Base-by-base conservation (phyloP, 225 moss, liverwort and hornwort genomes). In the Polytrichum commune region DNA sequence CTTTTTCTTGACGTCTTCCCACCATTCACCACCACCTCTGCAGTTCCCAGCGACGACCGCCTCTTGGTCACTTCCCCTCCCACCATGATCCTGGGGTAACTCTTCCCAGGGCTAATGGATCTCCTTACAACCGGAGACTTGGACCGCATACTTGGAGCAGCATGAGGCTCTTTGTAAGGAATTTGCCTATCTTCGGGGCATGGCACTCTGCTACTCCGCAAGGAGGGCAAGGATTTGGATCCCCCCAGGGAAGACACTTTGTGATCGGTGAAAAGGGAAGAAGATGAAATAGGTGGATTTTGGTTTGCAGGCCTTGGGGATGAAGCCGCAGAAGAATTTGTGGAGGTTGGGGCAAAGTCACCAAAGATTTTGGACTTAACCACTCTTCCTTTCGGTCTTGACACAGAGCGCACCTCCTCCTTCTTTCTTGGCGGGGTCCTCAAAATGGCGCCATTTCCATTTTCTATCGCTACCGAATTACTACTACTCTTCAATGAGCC, bases 161-260 rank as follows among this genome's bases (percentile, higher is more conserved):
- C 29, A 18, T 68, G 27, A 25, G 74, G 62, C 46, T 83, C 86
- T 61, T 79, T 89, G 66, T 69, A 81, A 5, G 83, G 86, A 0
- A 86, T 79, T 58, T 68, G 74, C 62, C 89, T 70, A n/a, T 88
- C 88, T 74, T 88, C 88, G 55, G 83, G 82, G 67, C 82, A 84
- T 2, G 85, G 71, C 54, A 80, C 75, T 20, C 77, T 73, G 58
- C 80, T 73, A 73, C 78, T 82, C 16, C 76, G 75, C 62, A 72
- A 29, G 7, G 68, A 58, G 53, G 72, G 54, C 29, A 54, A 69
- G 13, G 77, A 72, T 69, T 81, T 81, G 19, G 81, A 81, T 57
- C 75, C 73, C 74, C 79, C 38, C 10, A 74, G 73, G 32, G 60
- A 19, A 29, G 19, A 46, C 24, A 62, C 66, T 68, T 77, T 79